Evolutionary conservation across 345 rosid species (phyloP), one percentile per base, ranked within the genome.

Genomic region (Dovyalis caffra): DNA sequence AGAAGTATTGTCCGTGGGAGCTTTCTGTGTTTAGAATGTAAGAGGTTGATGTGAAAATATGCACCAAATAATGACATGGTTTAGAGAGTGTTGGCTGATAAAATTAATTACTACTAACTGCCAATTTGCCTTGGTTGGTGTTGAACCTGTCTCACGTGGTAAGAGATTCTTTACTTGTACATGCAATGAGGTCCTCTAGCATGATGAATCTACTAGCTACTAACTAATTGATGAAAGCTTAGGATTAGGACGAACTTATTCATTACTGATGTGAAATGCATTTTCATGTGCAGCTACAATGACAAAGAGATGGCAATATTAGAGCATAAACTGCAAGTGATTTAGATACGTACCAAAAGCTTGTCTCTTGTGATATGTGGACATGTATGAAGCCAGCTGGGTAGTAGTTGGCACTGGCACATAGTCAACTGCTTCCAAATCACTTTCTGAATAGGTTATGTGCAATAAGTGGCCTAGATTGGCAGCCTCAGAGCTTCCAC

Each of bases 281-380:
- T 23, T 56, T 35, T 29, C 64, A 56, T 56, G 14, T 7, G 29
- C 2, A 12, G 11, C 8, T 56, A 23, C 18, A 56, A 33, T 32
- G 16, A 23, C 9, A 21, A 6, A 34, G 47, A 25, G 12, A n/a
- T 16, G 15, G 8, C 8, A 70, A 3, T 31, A 34, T 33, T 23
- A 32, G 31, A 14, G 49, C 4, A 23, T 5, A 56, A 9, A 56
- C 60, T 6, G 4, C 15, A 32, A 1, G 38, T 29, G 37, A 64
- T 64, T 56, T 64, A 47, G 60, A 53, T 61, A 63, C 76, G 5
- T 81, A 81, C 83, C 85, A 43, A 82, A 82, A 28, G 87, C 83
- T 73, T 81, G 83, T 53, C 80, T 65, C 79, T 74, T 84, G 66
- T 82, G 76, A 66, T 81, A 84, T 15, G 77, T 32, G 11, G 80